Evolutionary conservation across 129 eudicot genomes (phyloP), one percentile per base, ranked within the genome.

Genomic region (Oenanthe sinensis): DNA sequence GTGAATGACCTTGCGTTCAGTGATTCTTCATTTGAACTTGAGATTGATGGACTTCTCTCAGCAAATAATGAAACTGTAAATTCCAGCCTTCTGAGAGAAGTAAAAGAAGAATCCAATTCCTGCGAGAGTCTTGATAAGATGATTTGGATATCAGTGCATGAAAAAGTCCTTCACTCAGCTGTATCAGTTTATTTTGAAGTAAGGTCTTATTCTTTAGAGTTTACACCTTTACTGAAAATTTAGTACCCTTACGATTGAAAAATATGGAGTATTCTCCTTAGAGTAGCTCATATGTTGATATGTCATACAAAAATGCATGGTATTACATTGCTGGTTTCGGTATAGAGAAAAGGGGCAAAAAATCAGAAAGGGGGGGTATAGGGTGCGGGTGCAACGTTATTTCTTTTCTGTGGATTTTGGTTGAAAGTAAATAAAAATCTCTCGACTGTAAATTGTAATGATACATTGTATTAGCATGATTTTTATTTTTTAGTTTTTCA

Each of bases 121-220:
- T 83, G 88, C 81, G 72, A 85, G 80, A 80, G 47, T 72, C 78
- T 84, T 16, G 85, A 85, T 77, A 90, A 89, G 83, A 92, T 95
- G 99, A 87, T 87, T 62, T 88, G 78, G 55, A 88, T 90, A 74
- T 86, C 95, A 48, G 54, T 92, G 79, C 89, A 95, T 84, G 92
- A 90, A 85, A 82, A 86, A 76, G 99, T 92, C 72, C 84, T 92
- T 28, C 82, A 84, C 80, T 95, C 97, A 17, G 92, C 90, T 44
- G 84, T 93, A 3, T 55, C 75, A 40, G 91, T 82, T 55, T 91
- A 90, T 86, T 95, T 81, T 81, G 82, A 90, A 80, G 99, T 95
- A 85, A 87, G 90, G 75, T 80, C 33, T 77, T 52, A 37, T 69
- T 16, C 48, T n/a, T 40, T 17, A 8, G 33, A 60, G 26, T n/a